Evolutionary conservation across 2,329 filamentous ascomycete species (phyloP), one percentile per base, ranked within the genome.

Genomic region (Hypoxylon sp.): DNA sequence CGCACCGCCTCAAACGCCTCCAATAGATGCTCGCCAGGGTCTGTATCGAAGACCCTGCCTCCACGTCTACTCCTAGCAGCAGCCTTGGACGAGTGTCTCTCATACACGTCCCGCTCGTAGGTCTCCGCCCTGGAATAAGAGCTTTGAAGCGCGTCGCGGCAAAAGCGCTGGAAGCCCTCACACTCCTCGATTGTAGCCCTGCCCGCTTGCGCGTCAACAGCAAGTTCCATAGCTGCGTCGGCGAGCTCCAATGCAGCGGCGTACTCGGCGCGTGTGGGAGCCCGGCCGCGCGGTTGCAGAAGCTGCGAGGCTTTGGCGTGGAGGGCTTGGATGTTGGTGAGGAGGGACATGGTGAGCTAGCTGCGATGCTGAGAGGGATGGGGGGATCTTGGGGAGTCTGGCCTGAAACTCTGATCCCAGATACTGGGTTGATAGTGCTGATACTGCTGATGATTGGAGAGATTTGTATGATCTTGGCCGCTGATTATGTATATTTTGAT

Each of bases 1-100:
- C 56, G 54, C 2, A 68, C 62, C 29, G 62, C 66, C 16, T 48
- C 41, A 9, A 68, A 21, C 1, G 59, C 51, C 14, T 69, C 52
- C 11, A 61, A 2, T 0, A 63, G 16, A 19, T 68, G 62, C 48
- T 66, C 66, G 11, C 59, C 66, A 6, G 32, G 7, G 19, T 66
- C 59, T 7, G 34, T 37, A 8, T 58, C 12, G 59, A 47, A 65
- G 2, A 58, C 2, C 23, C 34, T 51, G 8, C 39, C 59, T 4
- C 14, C 12, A 6, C 63, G 59, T 39, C 41, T 55, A 2, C 9
- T 7, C 6, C 27, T 30, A 4, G 0, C 8, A 6, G 23, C 7
- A 2, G 27, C 12, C 27, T 25, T 16, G 16, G 53, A 37, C 11
- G 67, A n/a, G 37, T 19, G 37, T 48, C 41, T 61, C 1, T 56